Evolutionary conservation across 2,329 filamentous ascomycete species (phyloP), one percentile per base, ranked within the genome.

Genomic region (Xylaria sp.): DNA sequence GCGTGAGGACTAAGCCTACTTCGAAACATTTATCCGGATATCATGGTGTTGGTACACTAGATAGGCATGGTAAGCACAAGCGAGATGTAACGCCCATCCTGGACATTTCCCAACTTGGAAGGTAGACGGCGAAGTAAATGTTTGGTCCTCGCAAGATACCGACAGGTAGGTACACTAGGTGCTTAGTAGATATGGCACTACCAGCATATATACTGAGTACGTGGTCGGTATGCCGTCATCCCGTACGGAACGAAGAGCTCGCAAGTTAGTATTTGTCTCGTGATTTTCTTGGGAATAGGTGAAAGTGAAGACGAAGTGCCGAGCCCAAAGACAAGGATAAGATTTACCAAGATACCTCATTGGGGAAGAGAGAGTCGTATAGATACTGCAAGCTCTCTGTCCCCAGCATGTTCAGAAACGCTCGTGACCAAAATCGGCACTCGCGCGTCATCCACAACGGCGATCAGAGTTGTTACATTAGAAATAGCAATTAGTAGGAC

Each of bases 1-100:
- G 55, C 67, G 13, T 60, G 20, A 67, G 58, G 60, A 63, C 54
- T 56, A 67, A 56, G 48, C 66, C 63, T 58, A 63, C 60, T 60
- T 60, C 20, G 63, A 62, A 55, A 52, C 51, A 20, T 43, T 58
- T 31, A 61, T 64, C 31, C 51, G 56, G 55, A 59, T 46, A 49
- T 25, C 25, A 61, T 31, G n/a, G 46, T 20, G 46, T 20, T 41
- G 20, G 15, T 13, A 55, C 31, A 36, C 49, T 48, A 39, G 36
- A 39, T 55, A 15, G 39, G 46, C n/a, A 54, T 66, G 36, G 54
- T 62, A 54, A 62, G 48, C 62, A 55, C 66, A 62, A 68, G 62
- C 62, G 57, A 66, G 58, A 55, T 65, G 41, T 33, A 28, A 7
- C 39, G 23, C 52, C n/a, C 56, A 60, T 52, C 54, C 59, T 59